Evolutionary conservation across 163 green algal species (phyloP).

Genomic region (Scenedesmus sp.): DNA sequence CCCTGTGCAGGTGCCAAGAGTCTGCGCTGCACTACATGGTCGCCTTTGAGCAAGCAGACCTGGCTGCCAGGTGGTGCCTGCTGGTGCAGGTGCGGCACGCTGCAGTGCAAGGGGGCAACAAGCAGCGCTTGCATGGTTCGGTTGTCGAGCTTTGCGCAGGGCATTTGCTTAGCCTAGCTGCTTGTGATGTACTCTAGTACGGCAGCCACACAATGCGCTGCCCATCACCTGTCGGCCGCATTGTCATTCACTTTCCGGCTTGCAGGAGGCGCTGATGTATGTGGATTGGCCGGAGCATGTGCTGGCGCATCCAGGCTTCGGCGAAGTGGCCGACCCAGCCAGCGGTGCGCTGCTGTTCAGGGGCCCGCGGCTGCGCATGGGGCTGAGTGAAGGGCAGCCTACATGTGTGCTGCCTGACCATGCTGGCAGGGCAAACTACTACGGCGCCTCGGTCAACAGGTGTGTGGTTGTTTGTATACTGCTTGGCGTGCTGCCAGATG

Average conservation of each 20-base stretch:
- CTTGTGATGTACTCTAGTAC: too few species aligned
- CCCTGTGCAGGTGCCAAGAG: conserved; percentile 26
- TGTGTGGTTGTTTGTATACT: background rate
- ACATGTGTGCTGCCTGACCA: conserved; percentile 63
- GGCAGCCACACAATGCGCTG: background rate
- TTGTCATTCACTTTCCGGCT: too few species aligned
- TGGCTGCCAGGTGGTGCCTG: conserved; percentile 4
- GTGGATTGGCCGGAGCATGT: conserved; percentile 4
- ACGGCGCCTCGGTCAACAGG: conserved; percentile 45
- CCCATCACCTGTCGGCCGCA: background rate
- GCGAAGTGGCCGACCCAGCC: background rate
- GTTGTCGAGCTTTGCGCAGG: too few species aligned
- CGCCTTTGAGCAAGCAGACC: conserved; percentile 43
- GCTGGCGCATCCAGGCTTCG: conserved; percentile 4
- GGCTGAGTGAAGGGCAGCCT: conserved; percentile 55
- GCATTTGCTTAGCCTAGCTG: too few species aligned
- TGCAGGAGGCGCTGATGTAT: conserved; percentile 42
- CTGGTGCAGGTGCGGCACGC: conserved; percentile 10
- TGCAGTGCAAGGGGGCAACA: background rate
- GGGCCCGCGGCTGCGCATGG: conserved; percentile 42
- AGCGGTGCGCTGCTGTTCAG: conserved; percentile 28
- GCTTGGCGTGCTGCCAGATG: too few species aligned
- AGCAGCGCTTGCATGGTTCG: too few species aligned
- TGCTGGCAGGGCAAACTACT: conserved; percentile 63
- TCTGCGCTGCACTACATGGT: conserved; percentile 70